phyloP scores from a whole-genome alignment of 75 land plant species.

The Pseudotsuga menziesii region DNA sequence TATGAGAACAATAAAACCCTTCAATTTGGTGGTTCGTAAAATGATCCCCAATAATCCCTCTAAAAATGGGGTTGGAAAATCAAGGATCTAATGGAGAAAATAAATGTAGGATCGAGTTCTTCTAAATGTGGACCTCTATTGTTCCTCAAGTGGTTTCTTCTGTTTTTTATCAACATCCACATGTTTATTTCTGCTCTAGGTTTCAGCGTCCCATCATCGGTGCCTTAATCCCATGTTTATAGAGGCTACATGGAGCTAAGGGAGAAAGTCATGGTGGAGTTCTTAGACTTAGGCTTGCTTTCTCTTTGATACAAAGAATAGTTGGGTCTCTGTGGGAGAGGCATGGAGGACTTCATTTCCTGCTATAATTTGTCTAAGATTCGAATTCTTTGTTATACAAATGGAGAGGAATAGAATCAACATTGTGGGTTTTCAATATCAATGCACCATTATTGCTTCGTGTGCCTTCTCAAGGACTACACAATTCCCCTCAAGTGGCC shows the following conservation, averaged over 20 bases:
- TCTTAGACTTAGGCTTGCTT: constrained; percentile 33
- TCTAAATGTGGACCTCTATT: not conserved
- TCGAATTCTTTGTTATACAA: constrained; percentile 28
- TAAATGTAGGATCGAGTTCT: not conserved
- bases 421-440: constrained; percentile 40
- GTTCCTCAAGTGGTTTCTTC: not conserved
- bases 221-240: too few species aligned
- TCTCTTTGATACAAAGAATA: constrained; percentile 33
- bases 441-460: constrained; percentile 35
- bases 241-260: constrained; percentile 1
- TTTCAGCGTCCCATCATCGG: not conserved
- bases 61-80: not conserved
- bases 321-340: constrained; percentile 41
- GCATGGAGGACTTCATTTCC: constrained; percentile 58
- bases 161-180: not conserved
- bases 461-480: constrained; percentile 69
- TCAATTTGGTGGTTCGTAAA: too few species aligned
- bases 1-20: too few species aligned
- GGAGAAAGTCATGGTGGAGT: constrained; percentile 29
- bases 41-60: not conserved
- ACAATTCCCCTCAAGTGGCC: constrained; percentile 77
- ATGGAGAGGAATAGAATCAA: constrained; percentile 53
- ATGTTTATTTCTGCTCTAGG: constrained; percentile 3
- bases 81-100: constrained; percentile 10
- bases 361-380: constrained; percentile 54